These are phyloP conservation scores for Trichoderma lentiforme DNA, from an alignment of 2,329 filamentous ascomycete species.

Conservation along the genomic window DNA sequence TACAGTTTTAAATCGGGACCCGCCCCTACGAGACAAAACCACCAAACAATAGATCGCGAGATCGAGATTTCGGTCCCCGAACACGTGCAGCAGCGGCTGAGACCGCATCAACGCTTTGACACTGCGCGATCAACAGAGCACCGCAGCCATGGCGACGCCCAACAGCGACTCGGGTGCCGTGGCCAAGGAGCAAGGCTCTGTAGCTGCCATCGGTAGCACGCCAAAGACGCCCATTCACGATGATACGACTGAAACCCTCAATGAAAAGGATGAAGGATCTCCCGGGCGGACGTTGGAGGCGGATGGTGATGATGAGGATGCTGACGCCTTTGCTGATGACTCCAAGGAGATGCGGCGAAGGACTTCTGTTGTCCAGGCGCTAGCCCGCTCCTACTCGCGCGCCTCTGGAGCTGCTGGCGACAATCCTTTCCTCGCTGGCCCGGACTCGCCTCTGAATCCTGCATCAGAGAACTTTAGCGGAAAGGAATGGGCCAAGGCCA, in stretches of 20 bases:
- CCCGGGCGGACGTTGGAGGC: constrained; percentile 25
- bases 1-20: neutral
- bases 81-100: neutral
- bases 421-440: constrained; percentile 50
- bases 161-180: constrained; percentile 48
- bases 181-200: constrained; percentile 40
- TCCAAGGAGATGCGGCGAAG: constrained; percentile 47
- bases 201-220: neutral
- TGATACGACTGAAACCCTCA: constrained; percentile 34
- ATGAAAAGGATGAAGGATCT: constrained; percentile 35
- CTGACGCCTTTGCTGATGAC: constrained; percentile 21
- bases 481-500: constrained; percentile 57
- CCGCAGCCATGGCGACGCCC: constrained; percentile 13
- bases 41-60: neutral
- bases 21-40: neutral
- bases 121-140: neutral
- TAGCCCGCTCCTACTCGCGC: constrained; percentile 54
- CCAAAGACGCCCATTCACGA: constrained; percentile 27
- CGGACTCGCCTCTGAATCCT: constrained; percentile 54
- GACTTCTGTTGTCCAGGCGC: constrained; percentile 50
- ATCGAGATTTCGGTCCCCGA: neutral
- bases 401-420: constrained; percentile 39
- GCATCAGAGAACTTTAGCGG: constrained; percentile 51
- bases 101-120: neutral
- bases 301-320: constrained; percentile 28